Evolutionary conservation across 2,329 filamentous ascomycete genomes (phyloP).

Genomic region (Scedosporium aurantiacum): DNA sequence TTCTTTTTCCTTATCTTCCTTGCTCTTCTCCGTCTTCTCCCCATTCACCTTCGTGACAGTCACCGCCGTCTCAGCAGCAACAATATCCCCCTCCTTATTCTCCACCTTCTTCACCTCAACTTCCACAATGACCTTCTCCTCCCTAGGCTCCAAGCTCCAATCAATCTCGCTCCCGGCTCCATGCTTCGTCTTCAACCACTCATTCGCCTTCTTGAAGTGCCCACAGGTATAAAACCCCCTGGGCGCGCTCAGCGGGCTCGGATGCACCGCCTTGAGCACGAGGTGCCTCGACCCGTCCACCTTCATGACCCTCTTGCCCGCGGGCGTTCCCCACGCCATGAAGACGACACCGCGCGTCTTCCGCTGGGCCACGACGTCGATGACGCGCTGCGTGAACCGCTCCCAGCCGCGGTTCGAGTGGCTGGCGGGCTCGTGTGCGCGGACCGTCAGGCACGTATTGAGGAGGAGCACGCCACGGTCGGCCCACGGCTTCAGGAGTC

Average conservation of each 20-base stretch:
- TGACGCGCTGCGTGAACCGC: conserved; percentile 78
- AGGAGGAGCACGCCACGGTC: conserved; percentile 85
- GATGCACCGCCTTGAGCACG: conserved; percentile 79
- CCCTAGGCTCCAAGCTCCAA: conserved; percentile 53
- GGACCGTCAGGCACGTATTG: conserved; percentile 91
- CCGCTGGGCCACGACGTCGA: conserved; percentile 73
- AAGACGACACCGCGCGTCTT: conserved; percentile 80
- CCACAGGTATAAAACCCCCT: conserved; percentile 75
- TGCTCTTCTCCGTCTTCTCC: conserved; percentile 12
- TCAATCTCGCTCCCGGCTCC: conserved; percentile 73
- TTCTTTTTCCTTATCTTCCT: conserved; percentile 14
- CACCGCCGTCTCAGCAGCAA: conserved; percentile 7
- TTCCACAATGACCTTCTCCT: conserved; percentile 11
- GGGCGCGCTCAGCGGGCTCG: conserved; percentile 78
- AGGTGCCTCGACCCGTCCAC: conserved; percentile 66
- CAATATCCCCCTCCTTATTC: neutral
- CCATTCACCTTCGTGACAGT: conserved; percentile 8
- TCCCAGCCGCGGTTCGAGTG: conserved; percentile 89
- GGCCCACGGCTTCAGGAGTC: conserved; percentile 86
- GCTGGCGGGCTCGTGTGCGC: conserved; percentile 75
- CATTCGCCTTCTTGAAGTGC: conserved; percentile 73
- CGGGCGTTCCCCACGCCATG: conserved; percentile 83
- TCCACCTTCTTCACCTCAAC: conserved; percentile 8
- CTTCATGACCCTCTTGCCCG: conserved; percentile 64
- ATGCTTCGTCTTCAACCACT: conserved; percentile 72